Evolutionary conservation across 2,329 filamentous ascomycete genomes (phyloP), one percentile per base, ranked within the genome.

Genomic region (Colletotrichum abscissum): DNA sequence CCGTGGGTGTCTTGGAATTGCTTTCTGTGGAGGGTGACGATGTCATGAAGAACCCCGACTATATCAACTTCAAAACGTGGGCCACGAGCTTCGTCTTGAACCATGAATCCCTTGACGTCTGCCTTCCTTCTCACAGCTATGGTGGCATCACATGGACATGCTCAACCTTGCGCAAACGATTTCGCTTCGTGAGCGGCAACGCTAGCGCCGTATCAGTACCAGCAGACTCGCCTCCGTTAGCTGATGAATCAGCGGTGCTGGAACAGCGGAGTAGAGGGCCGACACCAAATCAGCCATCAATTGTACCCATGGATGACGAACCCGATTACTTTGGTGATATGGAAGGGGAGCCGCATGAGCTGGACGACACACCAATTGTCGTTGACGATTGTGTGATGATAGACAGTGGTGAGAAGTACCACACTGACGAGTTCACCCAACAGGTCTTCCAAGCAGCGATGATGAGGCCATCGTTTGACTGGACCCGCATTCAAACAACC

Each of bases 401-500:
- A 22, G 76, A 75, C 12, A 73, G 78, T 30, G 74, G 75, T 19
- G 65, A 58, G 46, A 63, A 80, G 62, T 74, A 79, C 33, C 84
- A 85, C 64, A 83, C 83, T 5, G 84, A 85, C 57, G 84, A 84
- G 26, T 85, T 85, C 42, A 84, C 84, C 16, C 84, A 85, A 52
- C 78, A 84, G 58, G 82, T 85, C 3, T 78, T 84, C n/a, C 79
- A 80, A 71, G 79, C 80, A 4, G 79, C 81, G 24, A 78, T 81
- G 19, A 72, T 80, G 28, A 80, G 78, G 76, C 85, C 88, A 14
- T 93, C 91, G 38, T 96, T 95, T 79, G 94, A 97, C 81, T 97
- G 94, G 94, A 97, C 94, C 4, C 88, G 91, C 67, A 86, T 96
- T 62, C 90, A 92, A 1, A 64, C 92, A 14, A 89, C 89, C 5